phyloP scores from a whole-genome alignment of 257 asterid genomes.

The Solanum paucissectum region DNA sequence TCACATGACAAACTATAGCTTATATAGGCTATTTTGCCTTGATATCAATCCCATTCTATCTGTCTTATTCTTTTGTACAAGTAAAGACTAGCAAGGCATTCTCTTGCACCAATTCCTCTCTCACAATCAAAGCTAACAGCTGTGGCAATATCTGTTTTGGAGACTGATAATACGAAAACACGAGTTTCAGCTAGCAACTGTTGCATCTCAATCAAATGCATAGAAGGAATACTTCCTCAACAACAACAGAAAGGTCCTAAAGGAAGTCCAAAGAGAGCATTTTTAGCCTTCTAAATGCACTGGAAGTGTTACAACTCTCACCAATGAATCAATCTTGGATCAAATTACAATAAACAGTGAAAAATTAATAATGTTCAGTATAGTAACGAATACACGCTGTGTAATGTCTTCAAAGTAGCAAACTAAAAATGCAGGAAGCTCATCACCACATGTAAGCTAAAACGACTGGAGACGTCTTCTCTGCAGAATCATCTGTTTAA shows the following conservation, averaged over 20 bases:
- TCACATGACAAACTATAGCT: not conserved
- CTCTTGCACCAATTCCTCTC: not conserved
- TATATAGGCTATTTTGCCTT: not conserved
- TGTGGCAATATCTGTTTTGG: not conserved
- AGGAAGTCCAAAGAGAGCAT: not conserved
- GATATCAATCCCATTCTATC: not conserved
- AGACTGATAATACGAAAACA: not conserved
- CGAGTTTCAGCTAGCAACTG: not conserved
- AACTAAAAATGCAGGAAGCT: not conserved
- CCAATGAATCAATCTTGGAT: not conserved
- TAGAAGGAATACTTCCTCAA: not conserved
- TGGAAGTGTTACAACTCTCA: not conserved
- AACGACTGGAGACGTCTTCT: not conserved
- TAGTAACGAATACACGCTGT: not conserved
- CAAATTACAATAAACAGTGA: not conserved
- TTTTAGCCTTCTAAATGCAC: not conserved
- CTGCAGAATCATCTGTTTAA: not conserved
- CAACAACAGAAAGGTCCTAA: not conserved
- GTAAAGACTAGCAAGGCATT: not conserved
- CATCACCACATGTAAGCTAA: not conserved
- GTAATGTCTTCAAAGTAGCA: not conserved
- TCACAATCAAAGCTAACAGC: not conserved
- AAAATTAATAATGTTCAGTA: not conserved
- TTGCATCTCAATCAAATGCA: not conserved
- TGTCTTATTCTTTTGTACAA: not conserved